phyloP scores from a whole-genome alignment of 192 early-diverging fungal genomes.

The Blastocladiella britannica region DNA sequence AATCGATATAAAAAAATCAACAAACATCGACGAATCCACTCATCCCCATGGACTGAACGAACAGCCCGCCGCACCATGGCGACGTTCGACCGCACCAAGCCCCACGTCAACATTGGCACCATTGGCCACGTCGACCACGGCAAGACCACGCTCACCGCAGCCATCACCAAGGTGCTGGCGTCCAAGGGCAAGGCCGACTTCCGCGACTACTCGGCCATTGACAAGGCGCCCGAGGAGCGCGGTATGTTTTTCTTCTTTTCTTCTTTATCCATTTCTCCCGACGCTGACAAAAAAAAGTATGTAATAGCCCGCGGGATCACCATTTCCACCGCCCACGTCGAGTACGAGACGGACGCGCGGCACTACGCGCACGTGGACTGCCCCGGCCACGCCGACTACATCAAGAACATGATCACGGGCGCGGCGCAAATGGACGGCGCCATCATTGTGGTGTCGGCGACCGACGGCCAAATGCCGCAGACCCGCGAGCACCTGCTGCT shows the following conservation, averaged over 20 bases:
- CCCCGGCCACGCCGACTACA: conserved; percentile 98
- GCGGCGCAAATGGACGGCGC: conserved; percentile 96
- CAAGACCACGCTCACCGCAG: conserved; percentile 95
- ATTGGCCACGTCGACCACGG: conserved; percentile 99
- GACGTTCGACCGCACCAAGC: conserved; percentile 71
- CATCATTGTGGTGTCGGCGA: conserved; percentile 94
- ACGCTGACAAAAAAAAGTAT: no score
- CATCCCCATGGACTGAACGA: no score
- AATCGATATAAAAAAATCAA: no score
- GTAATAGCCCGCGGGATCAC: conserved; percentile 98
- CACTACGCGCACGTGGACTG: conserved; percentile 97
- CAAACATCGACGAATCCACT: no score
- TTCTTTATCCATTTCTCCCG: no score
- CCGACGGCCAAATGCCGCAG: conserved; percentile 96
- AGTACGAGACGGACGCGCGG: conserved; percentile 74
- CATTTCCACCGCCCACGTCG: conserved; percentile 87
- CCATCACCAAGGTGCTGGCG: conserved; percentile 90
- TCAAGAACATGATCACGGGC: conserved; percentile 98
- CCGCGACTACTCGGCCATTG: conserved; percentile 87
- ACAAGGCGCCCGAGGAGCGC: conserved; percentile 96
- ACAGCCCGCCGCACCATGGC: conserved; percentile 21
- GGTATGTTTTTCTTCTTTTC: no score
- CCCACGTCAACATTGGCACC: conserved; percentile 96
- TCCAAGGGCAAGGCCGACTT: conserved; percentile 62
- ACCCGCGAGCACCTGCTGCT: conserved; percentile 94